A percentile compares a stretch with the other conserved stretches of the same genome.
phyloP scores from a whole-genome alignment of 2,329 filamentous ascomycete genomes.

The Colletotrichum caudatum region DNA sequence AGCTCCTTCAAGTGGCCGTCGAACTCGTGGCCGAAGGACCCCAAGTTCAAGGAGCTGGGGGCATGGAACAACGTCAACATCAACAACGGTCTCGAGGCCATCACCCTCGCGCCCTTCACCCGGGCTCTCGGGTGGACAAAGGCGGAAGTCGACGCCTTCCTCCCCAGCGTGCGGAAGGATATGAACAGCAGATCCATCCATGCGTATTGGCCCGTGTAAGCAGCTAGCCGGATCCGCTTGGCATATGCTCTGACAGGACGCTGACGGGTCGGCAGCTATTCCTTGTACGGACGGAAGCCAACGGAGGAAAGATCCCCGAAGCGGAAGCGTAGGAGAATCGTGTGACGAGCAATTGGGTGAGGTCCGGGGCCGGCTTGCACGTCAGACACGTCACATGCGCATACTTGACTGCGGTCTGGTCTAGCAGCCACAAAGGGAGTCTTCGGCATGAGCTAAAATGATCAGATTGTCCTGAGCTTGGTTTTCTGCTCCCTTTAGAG shows the following conservation, averaged over 20 bases:
- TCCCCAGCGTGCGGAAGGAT: conserved; percentile 1
- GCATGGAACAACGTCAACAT: conserved; percentile 45
- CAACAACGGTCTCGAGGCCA: conserved; percentile 44
- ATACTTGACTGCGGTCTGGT: too few species aligned
- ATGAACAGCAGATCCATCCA: conserved; percentile 10
- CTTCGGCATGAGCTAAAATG: too few species aligned
- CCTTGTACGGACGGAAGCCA: background rate
- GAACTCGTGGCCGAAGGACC: conserved; percentile 64
- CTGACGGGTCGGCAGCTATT: background rate
- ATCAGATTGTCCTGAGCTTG: too few species aligned
- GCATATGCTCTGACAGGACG: background rate
- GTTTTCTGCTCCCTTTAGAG: too few species aligned
- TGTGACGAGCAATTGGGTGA: background rate
- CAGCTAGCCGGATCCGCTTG: background rate
- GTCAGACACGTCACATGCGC: too few species aligned
- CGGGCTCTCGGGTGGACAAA: conserved; percentile 10
- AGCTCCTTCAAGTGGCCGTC: conserved; percentile 62
- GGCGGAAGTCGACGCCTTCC: conserved; percentile 12
- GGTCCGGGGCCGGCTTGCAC: background rate
- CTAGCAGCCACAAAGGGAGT: too few species aligned
- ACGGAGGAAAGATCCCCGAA: background rate
- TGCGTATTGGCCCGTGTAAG: conserved; percentile 23
- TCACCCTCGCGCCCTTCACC: conserved; percentile 42
- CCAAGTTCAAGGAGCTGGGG: conserved; percentile 64
- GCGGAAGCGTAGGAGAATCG: background rate